Conservation (phyloP, 108 stramenopile genomes). For the Chaetoceros tenuissimus region DNA sequence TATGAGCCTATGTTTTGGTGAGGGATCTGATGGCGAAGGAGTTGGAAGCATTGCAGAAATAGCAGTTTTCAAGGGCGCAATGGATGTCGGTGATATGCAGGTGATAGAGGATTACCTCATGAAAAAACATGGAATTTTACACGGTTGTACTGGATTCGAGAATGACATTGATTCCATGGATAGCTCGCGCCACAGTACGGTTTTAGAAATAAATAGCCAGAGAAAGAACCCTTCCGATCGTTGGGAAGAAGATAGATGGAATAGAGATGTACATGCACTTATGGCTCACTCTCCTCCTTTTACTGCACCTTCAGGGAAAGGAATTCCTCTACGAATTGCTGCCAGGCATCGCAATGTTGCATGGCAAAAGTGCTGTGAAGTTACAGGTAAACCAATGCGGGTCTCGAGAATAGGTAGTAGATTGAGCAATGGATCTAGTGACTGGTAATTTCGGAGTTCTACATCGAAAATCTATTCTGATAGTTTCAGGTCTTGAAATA, state of each 20-base stretch:
- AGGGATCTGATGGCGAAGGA: conserved; percentile 53
- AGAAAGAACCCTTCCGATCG: conserved; percentile 10
- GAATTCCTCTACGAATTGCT: conserved; percentile 58
- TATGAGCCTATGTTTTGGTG: conserved; percentile 73
- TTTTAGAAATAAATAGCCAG: conserved; percentile 12
- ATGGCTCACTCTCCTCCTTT: conserved; percentile 39
- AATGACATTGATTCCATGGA: background rate
- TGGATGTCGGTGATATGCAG: conserved; percentile 41
- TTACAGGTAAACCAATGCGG: conserved; percentile 44
- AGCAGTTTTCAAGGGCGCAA: conserved; percentile 62
- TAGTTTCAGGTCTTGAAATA: too few relatives aligned
- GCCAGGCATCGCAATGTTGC: conserved; percentile 56
- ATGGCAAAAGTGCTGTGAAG: conserved; percentile 54
- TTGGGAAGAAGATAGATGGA: conserved; percentile 43
- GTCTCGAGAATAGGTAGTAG: conserved; percentile 50
- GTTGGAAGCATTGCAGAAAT: conserved; percentile 76
- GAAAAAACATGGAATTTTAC: conserved; percentile 61
- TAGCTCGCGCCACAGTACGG: background rate
- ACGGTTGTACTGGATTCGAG: conserved; percentile 6
- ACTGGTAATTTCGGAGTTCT: conserved; percentile 50
- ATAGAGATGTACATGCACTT: conserved; percentile 48
- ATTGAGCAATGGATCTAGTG: conserved; percentile 39
- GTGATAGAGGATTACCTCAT: conserved; percentile 55
- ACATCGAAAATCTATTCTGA: too few relatives aligned
- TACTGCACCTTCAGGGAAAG: conserved; percentile 7